Percentiles rank a stretch among this genome's conserved stretches.
These are phyloP conservation scores for Linaria vulgaris DNA, from an alignment of 257 asterid genomes.

Conservation along the genomic window DNA sequence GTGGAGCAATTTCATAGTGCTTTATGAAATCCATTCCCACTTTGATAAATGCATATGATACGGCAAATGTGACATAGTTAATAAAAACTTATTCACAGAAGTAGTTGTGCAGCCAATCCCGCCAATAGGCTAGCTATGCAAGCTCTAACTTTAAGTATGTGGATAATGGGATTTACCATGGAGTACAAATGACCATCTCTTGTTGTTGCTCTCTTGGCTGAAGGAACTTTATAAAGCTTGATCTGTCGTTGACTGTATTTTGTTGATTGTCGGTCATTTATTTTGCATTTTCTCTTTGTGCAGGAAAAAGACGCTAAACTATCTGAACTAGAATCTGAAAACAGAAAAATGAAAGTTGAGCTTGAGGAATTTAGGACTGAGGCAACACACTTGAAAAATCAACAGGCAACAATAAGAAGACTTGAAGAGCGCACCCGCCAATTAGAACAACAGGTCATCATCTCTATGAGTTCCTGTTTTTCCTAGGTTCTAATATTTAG, in stretches of 20 bases:
- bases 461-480: slow-evolving; percentile 6
- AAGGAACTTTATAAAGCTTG: slow-evolving; percentile 16
- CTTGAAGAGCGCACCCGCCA: slow-evolving; percentile 98
- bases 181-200: slow-evolving; percentile 11
- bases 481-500: slow-evolving; percentile 23
- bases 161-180: not conserved
- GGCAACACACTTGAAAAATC: slow-evolving; percentile 95
- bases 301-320: slow-evolving; percentile 91
- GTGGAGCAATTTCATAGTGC: not conserved
- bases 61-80: not conserved
- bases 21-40: not conserved
- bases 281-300: slow-evolving; percentile 20
- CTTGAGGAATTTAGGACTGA: slow-evolving; percentile 96
- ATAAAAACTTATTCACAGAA: not conserved
- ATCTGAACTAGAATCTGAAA: slow-evolving; percentile 89
- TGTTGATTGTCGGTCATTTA: slow-evolving; percentile 11
- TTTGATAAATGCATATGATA: not conserved
- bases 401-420: slow-evolving; percentile 94
- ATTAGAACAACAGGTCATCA: slow-evolving; percentile 89
- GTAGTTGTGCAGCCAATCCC: not conserved
- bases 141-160: not conserved
- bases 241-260: slow-evolving; percentile 7
- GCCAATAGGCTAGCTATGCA: not conserved
- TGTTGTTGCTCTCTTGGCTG: slow-evolving; percentile 1
- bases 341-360: slow-evolving; percentile 97